Conservation (phyloP, 2,329 filamentous ascomycete species). For the Amylocarpus encephaloides region DNA sequence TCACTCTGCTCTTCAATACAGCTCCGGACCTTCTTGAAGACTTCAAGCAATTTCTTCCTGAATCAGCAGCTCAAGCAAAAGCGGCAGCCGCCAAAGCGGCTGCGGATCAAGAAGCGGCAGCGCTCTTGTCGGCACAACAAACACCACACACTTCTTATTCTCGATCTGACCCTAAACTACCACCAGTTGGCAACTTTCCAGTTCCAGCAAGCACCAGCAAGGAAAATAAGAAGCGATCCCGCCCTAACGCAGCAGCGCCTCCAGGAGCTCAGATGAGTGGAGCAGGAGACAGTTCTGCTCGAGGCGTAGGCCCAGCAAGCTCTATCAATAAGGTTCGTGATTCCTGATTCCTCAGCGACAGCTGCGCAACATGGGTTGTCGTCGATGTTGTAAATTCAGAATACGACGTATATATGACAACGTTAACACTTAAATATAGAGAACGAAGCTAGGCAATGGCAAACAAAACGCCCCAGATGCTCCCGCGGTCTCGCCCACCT, state of each 20-base stretch:
- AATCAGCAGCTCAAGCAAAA: slow-evolving; percentile 69
- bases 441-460: slow-evolving; percentile 68
- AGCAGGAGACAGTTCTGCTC: slow-evolving; percentile 27
- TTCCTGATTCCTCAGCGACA: background rate
- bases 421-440: slow-evolving; percentile 31
- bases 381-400: background rate
- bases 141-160: slow-evolving; percentile 48
- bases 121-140: slow-evolving; percentile 31
- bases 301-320: slow-evolving; percentile 27
- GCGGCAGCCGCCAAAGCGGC: slow-evolving; percentile 53
- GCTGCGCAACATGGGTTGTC: too few relatives aligned
- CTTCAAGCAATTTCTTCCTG: slow-evolving; percentile 96
- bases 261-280: slow-evolving; percentile 26
- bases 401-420: slow-evolving; percentile 3
- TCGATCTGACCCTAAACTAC: slow-evolving; percentile 62
- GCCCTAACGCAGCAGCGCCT: slow-evolving; percentile 38
- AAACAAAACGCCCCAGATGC: slow-evolving; percentile 33
- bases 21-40: slow-evolving; percentile 94
- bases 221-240: slow-evolving; percentile 77
- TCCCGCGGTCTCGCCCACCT: slow-evolving; percentile 63
- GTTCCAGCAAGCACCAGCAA: slow-evolving; percentile 74
- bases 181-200: slow-evolving; percentile 91
- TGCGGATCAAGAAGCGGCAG: slow-evolving; percentile 52
- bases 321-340: slow-evolving; percentile 45
- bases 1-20: slow-evolving; percentile 86